Conservation (phyloP, 2,329 filamentous ascomycete species). For the Claviceps purpurea region DNA sequence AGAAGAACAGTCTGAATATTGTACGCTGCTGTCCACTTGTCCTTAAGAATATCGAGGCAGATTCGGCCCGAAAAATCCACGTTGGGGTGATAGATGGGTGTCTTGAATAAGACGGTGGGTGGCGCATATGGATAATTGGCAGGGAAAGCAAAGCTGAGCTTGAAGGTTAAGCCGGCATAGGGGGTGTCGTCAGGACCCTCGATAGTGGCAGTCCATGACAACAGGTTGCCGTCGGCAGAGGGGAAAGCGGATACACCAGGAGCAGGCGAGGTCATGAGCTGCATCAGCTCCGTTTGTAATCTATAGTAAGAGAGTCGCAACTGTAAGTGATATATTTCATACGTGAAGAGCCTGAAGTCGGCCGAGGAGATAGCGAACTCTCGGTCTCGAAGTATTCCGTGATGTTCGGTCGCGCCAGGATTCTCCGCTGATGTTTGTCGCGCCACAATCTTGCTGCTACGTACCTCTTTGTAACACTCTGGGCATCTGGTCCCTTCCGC, state of each 20-base stretch:
- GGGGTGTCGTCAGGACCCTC: slow-evolving; percentile 82
- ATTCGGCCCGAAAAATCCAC: slow-evolving; percentile 96
- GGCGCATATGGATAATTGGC: slow-evolving; percentile 85
- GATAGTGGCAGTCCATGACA: slow-evolving; percentile 90
- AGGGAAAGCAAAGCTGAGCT: slow-evolving; percentile 84
- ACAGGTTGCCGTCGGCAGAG: slow-evolving; percentile 74
- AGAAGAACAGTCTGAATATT: slow-evolving; percentile 89
- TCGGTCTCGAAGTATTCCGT: neutral
- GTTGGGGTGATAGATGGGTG: slow-evolving; percentile 97
- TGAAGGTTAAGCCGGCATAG: slow-evolving; percentile 78
- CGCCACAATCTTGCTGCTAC: neutral
- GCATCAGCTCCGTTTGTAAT: slow-evolving; percentile 94
- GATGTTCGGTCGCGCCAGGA: neutral
- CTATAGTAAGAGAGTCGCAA: slow-evolving; percentile 30
- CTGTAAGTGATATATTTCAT: neutral
- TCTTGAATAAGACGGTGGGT: slow-evolving; percentile 91
- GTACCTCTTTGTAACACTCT: slow-evolving; percentile 69
- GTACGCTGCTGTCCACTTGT: slow-evolving; percentile 97
- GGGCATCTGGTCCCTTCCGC: slow-evolving; percentile 48
- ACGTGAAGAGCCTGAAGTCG: neutral
- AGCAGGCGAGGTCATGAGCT: slow-evolving; percentile 90
- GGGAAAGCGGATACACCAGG: slow-evolving; percentile 94
- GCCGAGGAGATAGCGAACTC: neutral
- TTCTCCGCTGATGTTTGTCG: no score
- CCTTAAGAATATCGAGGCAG: slow-evolving; percentile 95